Evolutionary conservation across 768 basidiomycete genomes (phyloP), one percentile per base, ranked within the genome.

Genomic region (Panaeolus cyanescens): DNA sequence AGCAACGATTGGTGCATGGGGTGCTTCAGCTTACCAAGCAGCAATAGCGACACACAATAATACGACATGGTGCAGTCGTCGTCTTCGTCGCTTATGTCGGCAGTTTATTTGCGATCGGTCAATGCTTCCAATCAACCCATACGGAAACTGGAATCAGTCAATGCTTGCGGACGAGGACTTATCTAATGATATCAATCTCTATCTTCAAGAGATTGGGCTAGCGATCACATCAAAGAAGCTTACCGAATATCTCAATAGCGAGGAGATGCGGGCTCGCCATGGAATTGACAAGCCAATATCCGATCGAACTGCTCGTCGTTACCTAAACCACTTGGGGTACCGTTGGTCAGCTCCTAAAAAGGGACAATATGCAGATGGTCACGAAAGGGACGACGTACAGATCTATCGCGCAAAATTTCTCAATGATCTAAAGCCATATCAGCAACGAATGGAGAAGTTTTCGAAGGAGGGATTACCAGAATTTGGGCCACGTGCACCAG

Each of bases 301-400:
- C 2, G 50, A 64, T 5, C 25, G 61, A 4, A 74, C 74, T 5
- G 70, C 72, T 31, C 55, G 53, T 5, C 39, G 57, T 1, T 74
- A 68, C 39, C 65, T 75, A 10, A 37, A 67, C 1, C 9, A 17
- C 2, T 56, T 70, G 0, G 67, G 63, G 4, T 74, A 68, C 57
- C 56, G 59, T 9, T 70, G 45, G 20, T 17, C 20, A 13, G 1
- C n/a, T 31, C 33, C 64, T 2, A 63, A 54, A 22, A 67, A 68
- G 22, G 68, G 67, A 17, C 66, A 70, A 32, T 70, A 64, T 57
- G 60, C 60, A 32, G 65, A 70, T 64, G 64, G 78, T 0, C 73
- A 80, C 60, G 73, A 80, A 58, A 60, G 72, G 0, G 59, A 59
- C 0, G 77, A 78, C 66, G 75, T 81, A 2, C 74, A n/a, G 0